phyloP scores from a whole-genome alignment of 768 basidiomycete species.

The Mycena vulgaris region DNA sequence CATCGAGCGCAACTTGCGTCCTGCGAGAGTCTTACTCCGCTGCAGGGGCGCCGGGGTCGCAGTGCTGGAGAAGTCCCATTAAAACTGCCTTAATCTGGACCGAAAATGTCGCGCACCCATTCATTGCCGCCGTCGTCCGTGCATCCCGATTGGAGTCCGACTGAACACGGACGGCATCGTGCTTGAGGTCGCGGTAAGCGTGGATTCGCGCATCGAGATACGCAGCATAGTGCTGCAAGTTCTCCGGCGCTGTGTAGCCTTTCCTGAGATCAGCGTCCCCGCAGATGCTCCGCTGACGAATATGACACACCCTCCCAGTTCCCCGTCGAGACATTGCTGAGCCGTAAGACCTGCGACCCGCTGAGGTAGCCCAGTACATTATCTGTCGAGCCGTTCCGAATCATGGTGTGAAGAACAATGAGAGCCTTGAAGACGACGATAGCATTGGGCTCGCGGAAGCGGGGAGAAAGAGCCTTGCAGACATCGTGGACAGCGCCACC shows the following conservation, averaged over 20 bases:
- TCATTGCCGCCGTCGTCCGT: conserved; percentile 74
- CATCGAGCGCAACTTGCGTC: conserved; percentile 90
- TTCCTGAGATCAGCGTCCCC: neutral
- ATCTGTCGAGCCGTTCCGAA: conserved; percentile 96
- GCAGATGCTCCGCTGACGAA: neutral
- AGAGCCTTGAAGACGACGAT: conserved; percentile 99
- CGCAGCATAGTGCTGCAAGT: conserved; percentile 87
- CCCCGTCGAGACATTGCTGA: conserved; percentile 85
- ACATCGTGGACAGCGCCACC: conserved; percentile 96
- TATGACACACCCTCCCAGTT: conserved; percentile 86
- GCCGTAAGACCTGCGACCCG: conserved; percentile 82
- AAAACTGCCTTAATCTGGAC: neutral
- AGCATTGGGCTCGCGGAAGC: conserved; percentile 92
- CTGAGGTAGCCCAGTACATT: conserved; percentile 90
- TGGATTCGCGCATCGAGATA: conserved; percentile 93
- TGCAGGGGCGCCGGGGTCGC: conserved; percentile 44
- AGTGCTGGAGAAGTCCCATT: neutral
- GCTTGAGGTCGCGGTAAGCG: conserved; percentile 91
- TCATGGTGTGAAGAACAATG: conserved; percentile 96
- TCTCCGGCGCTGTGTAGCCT: conserved; percentile 92
- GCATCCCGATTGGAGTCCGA: conserved; percentile 92
- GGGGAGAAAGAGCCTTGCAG: conserved; percentile 87
- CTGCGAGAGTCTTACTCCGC: conserved; percentile 84
- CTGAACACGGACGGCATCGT: conserved; percentile 95
- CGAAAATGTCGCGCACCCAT: conserved; percentile 42